Conservation (phyloP, 169 alveolate genomes). For the Cryptosporidium muris region DNA sequence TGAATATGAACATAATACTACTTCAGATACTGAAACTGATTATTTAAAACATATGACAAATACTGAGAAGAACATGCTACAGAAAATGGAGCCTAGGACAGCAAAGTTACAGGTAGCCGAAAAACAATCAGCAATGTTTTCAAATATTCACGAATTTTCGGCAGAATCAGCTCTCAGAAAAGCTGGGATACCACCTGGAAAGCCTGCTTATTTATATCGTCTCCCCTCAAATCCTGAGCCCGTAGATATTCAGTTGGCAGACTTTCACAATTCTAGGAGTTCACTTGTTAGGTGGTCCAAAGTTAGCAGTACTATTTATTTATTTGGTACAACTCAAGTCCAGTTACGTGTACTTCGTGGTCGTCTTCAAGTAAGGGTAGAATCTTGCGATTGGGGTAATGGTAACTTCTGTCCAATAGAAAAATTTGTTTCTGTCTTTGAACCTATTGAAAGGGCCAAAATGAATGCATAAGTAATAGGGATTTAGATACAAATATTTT, state of each 20-base stretch:
- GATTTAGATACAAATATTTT: too few relatives aligned
- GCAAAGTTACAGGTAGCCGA: constrained; percentile 1
- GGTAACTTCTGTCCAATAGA: constrained; percentile 70
- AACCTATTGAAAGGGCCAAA: constrained; percentile 65
- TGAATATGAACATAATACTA: background rate
- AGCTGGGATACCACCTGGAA: constrained; percentile 71
- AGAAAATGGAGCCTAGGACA: constrained; percentile 8
- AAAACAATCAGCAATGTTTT: constrained; percentile 23
- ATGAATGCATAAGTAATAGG: background rate
- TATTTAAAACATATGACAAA: background rate
- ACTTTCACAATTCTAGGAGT: constrained; percentile 67
- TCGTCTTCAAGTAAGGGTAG: constrained; percentile 36
- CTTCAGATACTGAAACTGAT: background rate
- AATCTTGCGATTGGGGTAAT: constrained; percentile 70
- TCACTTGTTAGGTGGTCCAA: constrained; percentile 69
- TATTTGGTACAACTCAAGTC: constrained; percentile 65
- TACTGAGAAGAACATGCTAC: background rate
- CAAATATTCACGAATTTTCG: constrained; percentile 62
- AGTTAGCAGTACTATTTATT: constrained; percentile 54
- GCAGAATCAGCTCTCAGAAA: constrained; percentile 70
- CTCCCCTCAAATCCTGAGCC: constrained; percentile 48
- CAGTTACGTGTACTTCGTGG: constrained; percentile 56
- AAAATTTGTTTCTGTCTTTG: constrained; percentile 66
- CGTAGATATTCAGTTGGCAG: constrained; percentile 51
- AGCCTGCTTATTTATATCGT: constrained; percentile 59